These are phyloP conservation scores for Tephrocybe rancida DNA, from an alignment of 768 basidiomycete genomes.

Conservation along the genomic window DNA sequence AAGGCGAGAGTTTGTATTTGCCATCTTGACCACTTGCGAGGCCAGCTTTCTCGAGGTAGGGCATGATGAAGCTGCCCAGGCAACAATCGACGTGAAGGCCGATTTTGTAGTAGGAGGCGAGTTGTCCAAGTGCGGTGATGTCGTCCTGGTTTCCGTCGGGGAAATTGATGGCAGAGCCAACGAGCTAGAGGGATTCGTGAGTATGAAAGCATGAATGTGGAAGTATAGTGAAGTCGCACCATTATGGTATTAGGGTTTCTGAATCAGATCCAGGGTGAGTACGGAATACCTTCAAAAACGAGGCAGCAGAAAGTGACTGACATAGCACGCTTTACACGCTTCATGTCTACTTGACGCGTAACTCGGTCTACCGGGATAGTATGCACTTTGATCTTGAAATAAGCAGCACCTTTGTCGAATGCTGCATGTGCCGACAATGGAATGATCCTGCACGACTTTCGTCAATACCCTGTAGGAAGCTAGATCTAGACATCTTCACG, in stretches of 20 bases:
- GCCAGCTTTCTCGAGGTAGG: slow-evolving; percentile 84
- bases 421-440: slow-evolving; percentile 90
- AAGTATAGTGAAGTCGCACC: slow-evolving; percentile 38
- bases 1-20: slow-evolving; percentile 62
- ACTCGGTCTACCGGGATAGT: slow-evolving; percentile 76
- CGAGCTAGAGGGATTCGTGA: slow-evolving; percentile 49
- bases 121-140: slow-evolving; percentile 72
- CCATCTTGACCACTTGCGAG: slow-evolving; percentile 60
- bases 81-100: slow-evolving; percentile 96
- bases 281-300: not conserved
- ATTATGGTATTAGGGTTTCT: slow-evolving; percentile 91
- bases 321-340: slow-evolving; percentile 85
- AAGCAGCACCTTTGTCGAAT: slow-evolving; percentile 91
- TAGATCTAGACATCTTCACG: slow-evolving; percentile 22
- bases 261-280: slow-evolving; percentile 9
- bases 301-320: slow-evolving; percentile 38
- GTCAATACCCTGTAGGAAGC: not conserved
- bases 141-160: slow-evolving; percentile 88
- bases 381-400: slow-evolving; percentile 89
- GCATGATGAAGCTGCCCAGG: slow-evolving; percentile 91
- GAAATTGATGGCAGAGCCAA: slow-evolving; percentile 86
- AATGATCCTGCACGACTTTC: slow-evolving; percentile 58
- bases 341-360: slow-evolving; percentile 80
- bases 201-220: not conserved
- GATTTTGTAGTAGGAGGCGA: slow-evolving; percentile 75